Conservation (phyloP, 2,329 filamentous ascomycete genomes). For the Bipolaris oryzae region DNA sequence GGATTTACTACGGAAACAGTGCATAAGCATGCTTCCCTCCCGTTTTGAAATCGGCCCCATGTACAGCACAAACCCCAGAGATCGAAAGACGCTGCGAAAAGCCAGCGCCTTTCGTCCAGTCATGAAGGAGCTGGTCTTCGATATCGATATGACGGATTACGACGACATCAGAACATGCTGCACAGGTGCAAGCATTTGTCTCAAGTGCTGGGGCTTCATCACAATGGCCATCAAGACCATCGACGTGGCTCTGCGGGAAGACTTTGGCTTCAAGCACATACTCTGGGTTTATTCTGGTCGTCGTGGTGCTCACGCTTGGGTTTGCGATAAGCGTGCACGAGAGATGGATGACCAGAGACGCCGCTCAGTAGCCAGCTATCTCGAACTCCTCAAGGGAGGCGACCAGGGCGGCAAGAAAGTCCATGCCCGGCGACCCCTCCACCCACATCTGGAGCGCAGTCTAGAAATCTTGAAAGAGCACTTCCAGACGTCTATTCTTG, state of each 20-base stretch:
- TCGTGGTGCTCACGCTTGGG: conserved; percentile 96
- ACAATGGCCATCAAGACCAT: conserved; percentile 97
- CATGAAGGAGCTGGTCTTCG: conserved; percentile 94
- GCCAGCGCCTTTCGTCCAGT: conserved; percentile 82
- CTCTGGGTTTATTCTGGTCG: conserved; percentile 98
- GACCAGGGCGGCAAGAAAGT: conserved; percentile 86
- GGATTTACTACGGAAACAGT: conserved; percentile 84
- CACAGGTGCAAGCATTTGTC: conserved; percentile 89
- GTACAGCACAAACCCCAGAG: conserved; percentile 90
- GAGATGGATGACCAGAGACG: conserved; percentile 85
- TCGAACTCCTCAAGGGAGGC: conserved; percentile 88
- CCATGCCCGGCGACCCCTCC: conserved; percentile 81
- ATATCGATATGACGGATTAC: conserved; percentile 99
- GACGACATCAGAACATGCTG: conserved; percentile 97
- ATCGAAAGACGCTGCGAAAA: conserved; percentile 85
- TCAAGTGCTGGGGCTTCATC: conserved; percentile 95
- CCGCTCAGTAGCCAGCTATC: conserved; percentile 82
- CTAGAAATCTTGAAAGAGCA: conserved; percentile 82
- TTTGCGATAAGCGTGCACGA: conserved; percentile 88
- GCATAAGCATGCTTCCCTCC: conserved; percentile 83
- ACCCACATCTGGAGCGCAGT: conserved; percentile 88
- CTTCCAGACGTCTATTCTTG: conserved; percentile 82
- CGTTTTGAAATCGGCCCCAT: conserved; percentile 99
- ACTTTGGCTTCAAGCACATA: conserved; percentile 96
- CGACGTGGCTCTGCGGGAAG: conserved; percentile 83